Conservation (phyloP, 1,284 basidiomycete species). For the Lentinula novae-zelandiae region DNA sequence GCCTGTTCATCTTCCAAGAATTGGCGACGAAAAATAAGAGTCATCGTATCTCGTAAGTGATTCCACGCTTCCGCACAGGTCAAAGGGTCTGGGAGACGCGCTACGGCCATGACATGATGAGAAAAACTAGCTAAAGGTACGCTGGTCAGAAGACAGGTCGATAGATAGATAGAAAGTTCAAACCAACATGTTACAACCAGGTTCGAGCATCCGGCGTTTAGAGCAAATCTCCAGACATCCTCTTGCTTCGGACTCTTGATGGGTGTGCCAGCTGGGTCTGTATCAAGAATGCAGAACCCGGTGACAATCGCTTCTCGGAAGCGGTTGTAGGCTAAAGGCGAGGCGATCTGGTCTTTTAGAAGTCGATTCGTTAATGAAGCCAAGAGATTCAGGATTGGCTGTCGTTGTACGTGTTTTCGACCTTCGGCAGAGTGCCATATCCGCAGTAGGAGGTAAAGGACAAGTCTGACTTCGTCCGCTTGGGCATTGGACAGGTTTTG, state of each 20-base stretch:
- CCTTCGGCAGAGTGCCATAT: conserved; percentile 8
- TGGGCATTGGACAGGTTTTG: neutral
- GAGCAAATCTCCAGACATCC: conserved; percentile 26
- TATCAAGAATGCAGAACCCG: conserved; percentile 25
- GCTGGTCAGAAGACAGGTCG: conserved; percentile 2
- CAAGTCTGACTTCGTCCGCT: conserved; percentile 5
- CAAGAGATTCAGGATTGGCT: conserved; percentile 5
- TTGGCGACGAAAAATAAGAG: conserved; percentile 41
- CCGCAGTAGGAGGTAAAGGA: conserved; percentile 5
- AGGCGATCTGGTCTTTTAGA: neutral
- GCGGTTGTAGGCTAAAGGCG: neutral
- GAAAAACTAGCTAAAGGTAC: conserved; percentile 45
- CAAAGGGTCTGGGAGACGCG: conserved; percentile 29
- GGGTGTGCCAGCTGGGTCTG: conserved; percentile 7
- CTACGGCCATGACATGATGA: conserved; percentile 35
- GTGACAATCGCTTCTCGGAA: conserved; percentile 8
- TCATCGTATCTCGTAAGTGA: conserved; percentile 45
- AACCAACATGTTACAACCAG: conserved; percentile 32
- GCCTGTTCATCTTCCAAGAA: conserved; percentile 42
- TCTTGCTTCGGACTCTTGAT: conserved; percentile 18
- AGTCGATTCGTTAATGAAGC: conserved; percentile 1
- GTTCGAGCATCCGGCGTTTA: conserved; percentile 23
- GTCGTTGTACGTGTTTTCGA: conserved; percentile 2
- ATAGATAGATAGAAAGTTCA: neutral
- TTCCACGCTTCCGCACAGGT: conserved; percentile 50